Percentiles rank a stretch among this genome's conserved stretches.
phyloP scores from a whole-genome alignment of 2,329 filamentous ascomycete species.

The Pestalotiopsis sp. region DNA sequence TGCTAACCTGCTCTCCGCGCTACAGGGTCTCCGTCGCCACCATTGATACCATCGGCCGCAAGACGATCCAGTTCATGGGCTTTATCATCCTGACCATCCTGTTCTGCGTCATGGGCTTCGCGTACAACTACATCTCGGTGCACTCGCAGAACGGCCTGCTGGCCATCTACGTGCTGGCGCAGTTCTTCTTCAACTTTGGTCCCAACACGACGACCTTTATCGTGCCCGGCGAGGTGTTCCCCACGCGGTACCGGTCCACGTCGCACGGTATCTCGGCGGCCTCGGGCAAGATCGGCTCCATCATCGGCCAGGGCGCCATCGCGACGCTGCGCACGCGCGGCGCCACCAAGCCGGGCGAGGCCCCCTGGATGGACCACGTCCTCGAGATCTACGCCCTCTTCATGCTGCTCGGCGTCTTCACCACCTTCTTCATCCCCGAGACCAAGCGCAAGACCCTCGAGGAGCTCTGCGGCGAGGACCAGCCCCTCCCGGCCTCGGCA shows the following conservation, averaged over 20 bases:
- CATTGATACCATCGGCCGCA: constrained; percentile 75
- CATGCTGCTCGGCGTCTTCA: constrained; percentile 74
- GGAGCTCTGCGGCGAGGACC: constrained; percentile 50
- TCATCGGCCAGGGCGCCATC: constrained; percentile 61
- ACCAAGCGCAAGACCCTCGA: constrained; percentile 76
- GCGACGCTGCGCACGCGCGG: constrained; percentile 52
- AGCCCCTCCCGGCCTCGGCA: constrained; percentile 16
- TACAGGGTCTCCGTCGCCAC: constrained; percentile 81
- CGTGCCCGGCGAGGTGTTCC: constrained; percentile 59
- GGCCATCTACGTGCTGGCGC: constrained; percentile 57
- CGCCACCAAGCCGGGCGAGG: constrained; percentile 37
- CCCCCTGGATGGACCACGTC: constrained; percentile 74
- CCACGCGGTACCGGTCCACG: constrained; percentile 58
- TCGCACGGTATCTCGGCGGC: constrained; percentile 61
- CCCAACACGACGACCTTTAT: constrained; percentile 62
- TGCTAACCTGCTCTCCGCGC: constrained; percentile 49
- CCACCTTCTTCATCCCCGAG: constrained; percentile 72
- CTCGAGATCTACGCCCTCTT: constrained; percentile 76
- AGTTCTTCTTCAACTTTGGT: constrained; percentile 64
- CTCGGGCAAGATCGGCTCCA: constrained; percentile 57
- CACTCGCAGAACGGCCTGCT: constrained; percentile 51
- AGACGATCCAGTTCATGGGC: constrained; percentile 72
- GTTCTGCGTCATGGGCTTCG: constrained; percentile 62
- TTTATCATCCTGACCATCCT: constrained; percentile 64
- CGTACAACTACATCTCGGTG: constrained; percentile 50